Percentiles rank a stretch among this genome's conserved stretches.
These are phyloP conservation scores for Apiospora marii DNA, from an alignment of 2,329 filamentous ascomycete genomes.

Conservation along the genomic window DNA sequence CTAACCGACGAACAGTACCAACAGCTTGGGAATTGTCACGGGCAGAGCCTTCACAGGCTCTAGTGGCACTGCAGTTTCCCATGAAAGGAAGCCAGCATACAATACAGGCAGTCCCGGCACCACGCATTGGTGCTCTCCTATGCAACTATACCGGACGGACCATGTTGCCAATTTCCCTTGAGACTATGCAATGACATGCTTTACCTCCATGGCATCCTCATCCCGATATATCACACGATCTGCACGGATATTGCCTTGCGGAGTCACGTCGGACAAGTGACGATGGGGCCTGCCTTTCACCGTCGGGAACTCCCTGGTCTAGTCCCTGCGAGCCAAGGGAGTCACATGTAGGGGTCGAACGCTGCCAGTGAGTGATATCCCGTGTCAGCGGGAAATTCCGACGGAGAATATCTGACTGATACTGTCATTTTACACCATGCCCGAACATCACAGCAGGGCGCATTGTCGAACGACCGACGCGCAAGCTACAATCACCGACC, in stretches of 20 bases:
- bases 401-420: background rate
- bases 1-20: background rate
- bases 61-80: background rate
- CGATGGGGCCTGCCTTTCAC: background rate
- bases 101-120: background rate
- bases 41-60: background rate
- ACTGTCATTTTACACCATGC: background rate
- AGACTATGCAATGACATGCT: background rate
- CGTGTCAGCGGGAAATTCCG: background rate
- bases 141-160: background rate
- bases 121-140: background rate
- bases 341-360: background rate
- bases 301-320: background rate
- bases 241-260: background rate
- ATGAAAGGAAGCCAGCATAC: background rate
- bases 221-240: background rate
- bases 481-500: background rate
- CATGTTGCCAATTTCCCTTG: background rate
- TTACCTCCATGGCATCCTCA: background rate
- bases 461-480: background rate
- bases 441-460: background rate
- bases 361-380: background rate
- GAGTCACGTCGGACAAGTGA: background rate
- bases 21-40: background rate
- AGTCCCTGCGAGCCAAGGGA: background rate